These are phyloP conservation scores for Trichopus zeylanicus DNA, from an alignment of 116 monocot species.

Conservation along the genomic window DNA sequence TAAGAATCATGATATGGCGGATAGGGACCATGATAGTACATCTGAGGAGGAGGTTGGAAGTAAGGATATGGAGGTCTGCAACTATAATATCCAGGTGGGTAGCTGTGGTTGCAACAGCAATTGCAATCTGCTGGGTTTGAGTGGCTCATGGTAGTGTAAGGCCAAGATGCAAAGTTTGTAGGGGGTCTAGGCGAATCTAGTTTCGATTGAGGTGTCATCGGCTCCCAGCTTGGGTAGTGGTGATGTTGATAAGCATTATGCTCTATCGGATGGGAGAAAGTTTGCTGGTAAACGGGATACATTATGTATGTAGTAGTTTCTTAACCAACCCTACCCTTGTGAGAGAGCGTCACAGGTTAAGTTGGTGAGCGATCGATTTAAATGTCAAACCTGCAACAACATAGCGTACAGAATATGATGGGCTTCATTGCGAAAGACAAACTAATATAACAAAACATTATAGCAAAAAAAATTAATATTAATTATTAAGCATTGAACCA, in stretches of 20 bases:
- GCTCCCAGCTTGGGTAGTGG: conserved; percentile 16
- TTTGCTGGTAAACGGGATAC: conserved; percentile 18
- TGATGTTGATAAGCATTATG: conserved; percentile 17
- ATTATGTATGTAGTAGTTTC: conserved; percentile 1
- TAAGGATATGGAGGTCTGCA: conserved; percentile 26
- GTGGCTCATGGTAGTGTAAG: conserved; percentile 9
- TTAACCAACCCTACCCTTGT: background rate
- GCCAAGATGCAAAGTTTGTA: no score
- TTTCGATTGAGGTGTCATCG: no score
- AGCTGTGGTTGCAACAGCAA: conserved; percentile 19
- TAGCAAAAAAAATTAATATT: no score
- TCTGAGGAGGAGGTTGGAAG: conserved; percentile 19
- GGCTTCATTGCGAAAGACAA: no score
- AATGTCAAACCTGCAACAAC: conserved; percentile 2
- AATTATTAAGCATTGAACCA: no score
- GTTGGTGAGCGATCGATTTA: no score
- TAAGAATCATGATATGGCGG: conserved; percentile 25
- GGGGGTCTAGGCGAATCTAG: no score
- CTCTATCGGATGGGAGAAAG: conserved; percentile 22
- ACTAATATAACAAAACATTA: no score
- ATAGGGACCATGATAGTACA: conserved; percentile 21
- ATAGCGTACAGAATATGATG: no score
- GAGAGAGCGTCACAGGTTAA: no score
- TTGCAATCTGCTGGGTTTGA: background rate
- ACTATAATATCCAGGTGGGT: conserved; percentile 20